phyloP scores from a whole-genome alignment of 768 basidiomycete species.

The Gyrodon lividus region DNA sequence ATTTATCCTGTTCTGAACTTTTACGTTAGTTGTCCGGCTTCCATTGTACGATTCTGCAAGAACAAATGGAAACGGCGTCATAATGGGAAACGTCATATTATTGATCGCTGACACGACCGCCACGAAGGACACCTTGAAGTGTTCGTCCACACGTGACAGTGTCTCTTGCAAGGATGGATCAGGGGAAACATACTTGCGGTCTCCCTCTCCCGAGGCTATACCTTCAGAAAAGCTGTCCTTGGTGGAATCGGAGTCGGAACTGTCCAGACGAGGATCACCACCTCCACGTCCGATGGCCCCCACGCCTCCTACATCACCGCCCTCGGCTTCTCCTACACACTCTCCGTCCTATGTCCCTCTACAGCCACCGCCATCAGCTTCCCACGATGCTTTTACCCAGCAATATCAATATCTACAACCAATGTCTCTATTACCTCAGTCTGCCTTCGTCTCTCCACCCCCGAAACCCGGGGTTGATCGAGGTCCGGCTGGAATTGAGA shows the following conservation, averaged over 20 bases:
- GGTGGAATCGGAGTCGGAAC: conserved; percentile 17
- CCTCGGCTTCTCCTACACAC: conserved; percentile 11
- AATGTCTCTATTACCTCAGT: conserved; percentile 30
- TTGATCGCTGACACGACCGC: conserved; percentile 20
- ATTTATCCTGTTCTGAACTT: conserved; percentile 27
- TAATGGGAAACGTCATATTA: conserved; percentile 28
- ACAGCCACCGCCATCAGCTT: conserved; percentile 11
- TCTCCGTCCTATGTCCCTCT: conserved; percentile 14
- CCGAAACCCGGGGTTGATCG: conserved; percentile 32
- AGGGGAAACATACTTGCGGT: conserved; percentile 10
- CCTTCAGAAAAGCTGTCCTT: conserved; percentile 21
- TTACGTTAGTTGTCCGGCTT: conserved; percentile 33
- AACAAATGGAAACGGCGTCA: conserved; percentile 27
- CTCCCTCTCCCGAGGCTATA: conserved; percentile 19
- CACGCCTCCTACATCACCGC: conserved; percentile 16
- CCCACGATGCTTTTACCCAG: conserved; percentile 21
- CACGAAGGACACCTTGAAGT: conserved; percentile 12
- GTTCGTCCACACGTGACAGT: conserved; percentile 17
- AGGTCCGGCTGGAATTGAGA: conserved; percentile 8
- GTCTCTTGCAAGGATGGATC: conserved; percentile 18
- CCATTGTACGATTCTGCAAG: conserved; percentile 33
- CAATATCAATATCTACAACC: conserved; percentile 24
- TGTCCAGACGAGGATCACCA: conserved; percentile 13
- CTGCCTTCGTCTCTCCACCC: conserved; percentile 15
- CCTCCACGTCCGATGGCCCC: conserved; percentile 20